These are phyloP conservation scores for Dendrobium officinale DNA, from an alignment of 106 monocot species.

Conservation along the genomic window DNA sequence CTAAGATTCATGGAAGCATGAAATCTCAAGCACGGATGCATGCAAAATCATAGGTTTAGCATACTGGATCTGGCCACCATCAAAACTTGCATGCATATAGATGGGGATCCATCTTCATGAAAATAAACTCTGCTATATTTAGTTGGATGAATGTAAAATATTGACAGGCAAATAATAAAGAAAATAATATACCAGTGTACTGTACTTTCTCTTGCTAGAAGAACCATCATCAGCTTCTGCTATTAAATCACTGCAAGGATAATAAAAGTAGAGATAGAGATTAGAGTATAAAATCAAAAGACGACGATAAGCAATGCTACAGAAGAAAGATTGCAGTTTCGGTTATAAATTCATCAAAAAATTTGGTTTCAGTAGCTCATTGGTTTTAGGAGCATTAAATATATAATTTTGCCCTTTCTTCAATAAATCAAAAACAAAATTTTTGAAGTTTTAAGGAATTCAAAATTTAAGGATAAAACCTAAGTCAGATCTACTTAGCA, in stretches of 20 bases:
- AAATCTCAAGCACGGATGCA: background rate
- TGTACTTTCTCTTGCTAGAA: constrained; percentile 50
- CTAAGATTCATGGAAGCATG: background rate
- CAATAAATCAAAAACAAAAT: background rate
- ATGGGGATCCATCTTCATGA: background rate
- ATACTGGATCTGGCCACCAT: background rate
- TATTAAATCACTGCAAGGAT: constrained; percentile 41
- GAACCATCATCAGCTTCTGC: constrained; percentile 19
- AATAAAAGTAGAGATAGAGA: background rate
- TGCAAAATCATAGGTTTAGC: background rate
- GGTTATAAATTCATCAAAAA: background rate
- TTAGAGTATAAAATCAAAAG: background rate
- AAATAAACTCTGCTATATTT: background rate
- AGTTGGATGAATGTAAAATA: background rate
- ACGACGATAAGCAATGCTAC: background rate
- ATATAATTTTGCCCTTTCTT: background rate
- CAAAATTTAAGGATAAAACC: background rate
- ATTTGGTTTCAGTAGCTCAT: background rate
- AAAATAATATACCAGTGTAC: constrained; percentile 36
- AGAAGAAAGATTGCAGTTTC: background rate
- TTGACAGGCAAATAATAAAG: background rate
- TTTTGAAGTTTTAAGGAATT: background rate
- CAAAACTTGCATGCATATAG: background rate
- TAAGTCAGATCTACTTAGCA: background rate
- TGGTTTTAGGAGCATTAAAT: background rate